Evolutionary conservation across 2,329 filamentous ascomycete genomes (phyloP), one percentile per base, ranked within the genome.

Genomic region (Trichoderma sp.): DNA sequence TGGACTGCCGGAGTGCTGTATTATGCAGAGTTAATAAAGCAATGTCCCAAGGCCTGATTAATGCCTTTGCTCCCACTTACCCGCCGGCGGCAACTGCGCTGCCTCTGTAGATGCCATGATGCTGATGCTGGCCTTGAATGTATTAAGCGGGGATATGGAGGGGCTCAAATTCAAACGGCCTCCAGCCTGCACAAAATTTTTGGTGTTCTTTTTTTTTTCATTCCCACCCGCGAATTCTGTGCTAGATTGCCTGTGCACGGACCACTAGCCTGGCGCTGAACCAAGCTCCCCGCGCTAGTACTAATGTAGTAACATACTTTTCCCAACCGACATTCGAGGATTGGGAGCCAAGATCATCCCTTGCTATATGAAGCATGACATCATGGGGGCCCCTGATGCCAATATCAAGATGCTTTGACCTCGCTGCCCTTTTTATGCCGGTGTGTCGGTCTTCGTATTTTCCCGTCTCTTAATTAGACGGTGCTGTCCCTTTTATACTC

Each of bases 1-100:
- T 87, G 75, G 86, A 82, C 79, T 91, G 87, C 76, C 87, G 86
- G 76, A 83, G 83, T 77, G 86, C 87, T 88, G 77, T 61, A 73
- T 75, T 32, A 47, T 73, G 7, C 26, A 51, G n/a, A 26, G 56
- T 43, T 72, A 30, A 74, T 26, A 11, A 28, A 65, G 18, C 21
- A 21, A 39, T 72, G 9, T 73, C 18, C 72, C 71, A 63, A 51
- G 72, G 56, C 62, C 32, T 64, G 30, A 71, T 30, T 11, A n/a
- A 12, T 43, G 39, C 5, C 8, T 15, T 11, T 34, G 39, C 26
- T 15, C 6, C 24, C 18, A 76, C 76, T 70, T 72, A 81, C 80
- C 77, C 58, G 80, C 79, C 24, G 78, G 74, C 28, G 79, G 79
- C 71, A 81, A 75, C 75, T 79, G 75, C 15, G 73, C 66, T 26